These are phyloP conservation scores for Arthrobotrys conoides DNA, from an alignment of 2,329 filamentous ascomycete species.

Conservation along the genomic window DNA sequence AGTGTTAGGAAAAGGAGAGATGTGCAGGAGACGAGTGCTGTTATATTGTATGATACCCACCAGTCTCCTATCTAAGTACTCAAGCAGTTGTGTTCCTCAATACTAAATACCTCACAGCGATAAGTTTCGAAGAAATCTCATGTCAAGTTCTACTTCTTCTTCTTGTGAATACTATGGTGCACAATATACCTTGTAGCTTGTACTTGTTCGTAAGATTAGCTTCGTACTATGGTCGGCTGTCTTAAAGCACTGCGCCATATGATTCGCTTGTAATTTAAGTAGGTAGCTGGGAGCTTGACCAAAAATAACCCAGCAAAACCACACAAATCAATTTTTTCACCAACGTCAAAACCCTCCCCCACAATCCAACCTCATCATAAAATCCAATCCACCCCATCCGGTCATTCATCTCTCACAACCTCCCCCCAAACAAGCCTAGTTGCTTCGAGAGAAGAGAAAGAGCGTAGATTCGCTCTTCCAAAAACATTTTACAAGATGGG, in stretches of 20 bases:
- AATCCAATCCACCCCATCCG: neutral
- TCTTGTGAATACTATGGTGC: neutral
- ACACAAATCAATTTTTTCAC: constrained; percentile 54
- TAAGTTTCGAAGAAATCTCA: too few species aligned
- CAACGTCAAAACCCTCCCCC: constrained; percentile 44
- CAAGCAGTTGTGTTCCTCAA: neutral
- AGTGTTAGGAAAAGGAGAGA: too few species aligned
- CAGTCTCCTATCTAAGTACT: too few species aligned
- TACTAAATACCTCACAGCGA: too few species aligned
- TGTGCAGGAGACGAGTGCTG: too few species aligned
- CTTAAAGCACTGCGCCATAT: constrained; percentile 1
- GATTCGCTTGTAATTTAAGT: neutral
- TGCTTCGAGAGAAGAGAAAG: constrained; percentile 25
- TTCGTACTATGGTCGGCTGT: neutral
- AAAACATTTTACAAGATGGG: constrained; percentile 34
- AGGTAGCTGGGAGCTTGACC: constrained; percentile 7
- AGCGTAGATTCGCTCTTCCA: constrained; percentile 9
- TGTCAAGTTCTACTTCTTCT: too few species aligned
- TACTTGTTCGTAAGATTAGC: too few species aligned
- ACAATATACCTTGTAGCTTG: too few species aligned
- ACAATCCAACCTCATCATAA: constrained; percentile 41
- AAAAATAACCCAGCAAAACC: neutral
- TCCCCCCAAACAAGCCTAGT: constrained; percentile 20
- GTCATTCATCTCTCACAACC: neutral
- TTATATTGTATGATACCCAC: neutral